Conservation (phyloP, 1,139 yeast species). For the Geotrichum carabidarum region DNA sequence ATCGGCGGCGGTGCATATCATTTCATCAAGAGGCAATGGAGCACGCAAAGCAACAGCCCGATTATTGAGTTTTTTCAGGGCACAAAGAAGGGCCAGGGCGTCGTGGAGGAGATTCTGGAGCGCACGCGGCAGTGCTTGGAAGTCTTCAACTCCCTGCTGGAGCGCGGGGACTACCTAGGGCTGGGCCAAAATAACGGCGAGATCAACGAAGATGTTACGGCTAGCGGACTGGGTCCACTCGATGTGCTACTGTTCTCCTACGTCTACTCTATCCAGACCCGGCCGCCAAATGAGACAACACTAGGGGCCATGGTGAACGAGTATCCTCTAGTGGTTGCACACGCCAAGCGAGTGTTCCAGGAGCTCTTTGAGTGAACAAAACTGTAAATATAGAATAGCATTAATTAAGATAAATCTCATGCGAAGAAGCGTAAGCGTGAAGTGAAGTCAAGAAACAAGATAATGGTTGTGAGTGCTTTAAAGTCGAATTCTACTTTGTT, state of each 20-base stretch:
- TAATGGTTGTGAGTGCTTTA: conserved; percentile 1
- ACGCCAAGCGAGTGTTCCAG: conserved; percentile 22
- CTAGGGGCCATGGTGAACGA: conserved; percentile 23
- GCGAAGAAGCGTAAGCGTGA: neutral
- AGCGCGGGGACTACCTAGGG: conserved; percentile 3
- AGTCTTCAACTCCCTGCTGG: conserved; percentile 7
- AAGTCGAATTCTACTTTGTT: conserved; percentile 54
- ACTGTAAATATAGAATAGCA: conserved; percentile 8
- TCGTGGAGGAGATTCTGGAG: conserved; percentile 13
- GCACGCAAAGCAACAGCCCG: conserved; percentile 1
- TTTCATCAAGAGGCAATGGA: neutral
- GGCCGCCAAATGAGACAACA: conserved; percentile 20
- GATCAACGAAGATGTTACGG: conserved; percentile 6
- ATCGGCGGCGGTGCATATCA: conserved; percentile 2
- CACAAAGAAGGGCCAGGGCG: conserved; percentile 11
- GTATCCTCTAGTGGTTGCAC: conserved; percentile 19
- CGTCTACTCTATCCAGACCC: conserved; percentile 24
- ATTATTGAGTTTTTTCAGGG: conserved; percentile 5
- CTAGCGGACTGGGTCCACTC: conserved; percentile 22
- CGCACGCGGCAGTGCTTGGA: conserved; percentile 12
- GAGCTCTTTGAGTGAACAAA: conserved; percentile 8
- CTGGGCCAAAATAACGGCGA: conserved; percentile 4
- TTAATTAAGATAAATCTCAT: conserved; percentile 2
- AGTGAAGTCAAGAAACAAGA: neutral
- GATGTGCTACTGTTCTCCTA: conserved; percentile 30